These are phyloP conservation scores for Nigrospora osmanthi DNA, from an alignment of 2,329 filamentous ascomycete genomes.

Conservation along the genomic window DNA sequence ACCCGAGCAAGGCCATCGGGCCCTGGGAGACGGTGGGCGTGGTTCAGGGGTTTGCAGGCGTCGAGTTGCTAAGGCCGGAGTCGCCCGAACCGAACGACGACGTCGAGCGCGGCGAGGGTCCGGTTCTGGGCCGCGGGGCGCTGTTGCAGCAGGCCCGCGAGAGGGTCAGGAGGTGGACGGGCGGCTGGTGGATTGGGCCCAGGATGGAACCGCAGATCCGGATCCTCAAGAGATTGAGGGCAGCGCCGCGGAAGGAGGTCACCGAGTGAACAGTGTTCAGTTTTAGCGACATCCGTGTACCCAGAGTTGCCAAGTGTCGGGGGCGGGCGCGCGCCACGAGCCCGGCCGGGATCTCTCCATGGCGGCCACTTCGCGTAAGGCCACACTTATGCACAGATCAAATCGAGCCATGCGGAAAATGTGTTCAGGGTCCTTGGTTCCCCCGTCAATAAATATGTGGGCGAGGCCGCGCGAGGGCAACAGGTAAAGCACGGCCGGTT, in stretches of 20 bases:
- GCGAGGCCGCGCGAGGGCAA: too few relatives aligned
- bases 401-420: too few relatives aligned
- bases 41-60: conserved; percentile 49
- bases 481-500: too few relatives aligned
- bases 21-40: conserved; percentile 49
- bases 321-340: too few relatives aligned
- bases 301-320: too few relatives aligned
- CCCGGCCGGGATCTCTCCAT: too few relatives aligned
- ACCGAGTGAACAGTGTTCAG: conserved; percentile 12
- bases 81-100: conserved; percentile 9
- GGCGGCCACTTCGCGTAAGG: too few relatives aligned
- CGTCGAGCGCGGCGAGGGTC: conserved; percentile 13
- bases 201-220: conserved; percentile 49
- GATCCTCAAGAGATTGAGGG: conserved; percentile 32
- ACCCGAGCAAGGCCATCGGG: conserved; percentile 35
- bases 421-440: too few relatives aligned
- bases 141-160: conserved; percentile 29
- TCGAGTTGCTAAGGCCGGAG: conserved; percentile 49
- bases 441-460: too few relatives aligned
- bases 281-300: background rate
- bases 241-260: conserved; percentile 17
- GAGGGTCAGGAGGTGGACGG: conserved; percentile 35
- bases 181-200: conserved; percentile 60
- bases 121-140: conserved; percentile 37
- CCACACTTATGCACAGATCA: too few relatives aligned